phyloP scores from a whole-genome alignment of 495 filamentous ascomycete species.

The Halenospora varia region DNA sequence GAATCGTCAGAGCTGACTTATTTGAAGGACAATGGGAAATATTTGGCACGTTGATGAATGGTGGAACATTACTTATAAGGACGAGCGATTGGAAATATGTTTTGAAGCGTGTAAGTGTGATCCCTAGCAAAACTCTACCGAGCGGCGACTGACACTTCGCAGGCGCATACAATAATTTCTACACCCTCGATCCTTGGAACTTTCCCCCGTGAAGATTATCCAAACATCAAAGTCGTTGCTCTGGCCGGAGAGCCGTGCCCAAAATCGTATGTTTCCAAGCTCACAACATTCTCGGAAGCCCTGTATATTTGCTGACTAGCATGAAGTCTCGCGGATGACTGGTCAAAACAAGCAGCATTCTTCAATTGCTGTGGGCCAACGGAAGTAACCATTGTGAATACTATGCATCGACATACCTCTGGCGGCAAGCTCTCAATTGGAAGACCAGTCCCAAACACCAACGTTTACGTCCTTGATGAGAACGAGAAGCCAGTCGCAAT shows the following conservation, averaged over 20 bases:
- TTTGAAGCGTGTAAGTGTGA: background rate
- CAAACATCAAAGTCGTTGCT: conserved; percentile 31
- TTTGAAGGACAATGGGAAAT: conserved; percentile 32
- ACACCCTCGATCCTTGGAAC: conserved; percentile 28
- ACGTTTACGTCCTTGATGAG: conserved; percentile 33
- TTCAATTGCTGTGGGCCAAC: conserved; percentile 36
- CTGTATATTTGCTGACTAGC: too few relatives aligned
- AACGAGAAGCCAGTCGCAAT: conserved; percentile 29
- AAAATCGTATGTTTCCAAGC: background rate
- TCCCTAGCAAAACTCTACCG: too few relatives aligned
- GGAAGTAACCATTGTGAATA: conserved; percentile 37
- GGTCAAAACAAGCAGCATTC: background rate
- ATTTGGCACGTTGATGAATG: conserved; percentile 32
- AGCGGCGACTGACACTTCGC: background rate
- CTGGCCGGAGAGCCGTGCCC: conserved; percentile 31
- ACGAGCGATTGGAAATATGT: background rate
- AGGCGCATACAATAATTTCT: conserved; percentile 17
- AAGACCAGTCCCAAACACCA: conserved; percentile 33
- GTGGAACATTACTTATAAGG: conserved; percentile 26
- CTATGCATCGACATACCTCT: conserved; percentile 27
- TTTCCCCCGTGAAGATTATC: conserved; percentile 22
- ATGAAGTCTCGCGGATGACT: background rate
- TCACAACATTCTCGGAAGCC: background rate
- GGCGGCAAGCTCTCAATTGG: conserved; percentile 32
- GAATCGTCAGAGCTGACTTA: conserved; percentile 9